Evolutionary conservation across 2,329 filamentous ascomycete species (phyloP), one percentile per base, ranked within the genome.

Genomic region (Eurotiales sp.): DNA sequence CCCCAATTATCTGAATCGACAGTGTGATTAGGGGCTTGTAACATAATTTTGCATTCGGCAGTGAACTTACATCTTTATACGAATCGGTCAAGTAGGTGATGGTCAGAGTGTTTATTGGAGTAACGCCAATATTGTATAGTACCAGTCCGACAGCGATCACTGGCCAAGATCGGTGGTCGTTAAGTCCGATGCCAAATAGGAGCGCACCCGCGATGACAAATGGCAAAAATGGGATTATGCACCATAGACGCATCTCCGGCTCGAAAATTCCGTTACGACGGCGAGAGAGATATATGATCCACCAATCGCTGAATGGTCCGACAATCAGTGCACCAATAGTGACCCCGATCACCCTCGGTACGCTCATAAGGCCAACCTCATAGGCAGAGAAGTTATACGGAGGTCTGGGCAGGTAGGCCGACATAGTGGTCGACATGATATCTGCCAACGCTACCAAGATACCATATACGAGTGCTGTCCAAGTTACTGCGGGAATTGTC

Each of bases 401-500:
- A 3, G 67, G 60, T 0, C 59, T 23, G 8, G 67, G 56, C 57
- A 77, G 66, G 50, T 65, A 69, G 1, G 62, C 64, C 6, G 69
- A 68, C 15, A 65, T 59, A 1, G 62, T 63, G 0, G 69, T 70
- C 1, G 64, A 64, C 42, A 73, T 63, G 36, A 77, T 63, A 1
- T 67, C 67, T 3, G 64, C 61, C 61, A 64, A 72, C 6, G 68
- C 67, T 0, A 73, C 56, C 12, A 72, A 55, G 7, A 67, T 61
- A 1, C 69, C 72, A 22, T 72, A 74, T 27, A 67, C 61, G 1
- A 75, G 23, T 2, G 68, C 66, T 3, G 68, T 70, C 47, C 70
- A 75, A 27, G 68, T 50, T 15, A 75, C 67, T 1, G 70, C 70
- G 2, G 91, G 91, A 8, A 75, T 67, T 0, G 55, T 53, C 23